phyloP scores from a whole-genome alignment of 768 basidiomycete species.

The Xanthoconium purpureum region DNA sequence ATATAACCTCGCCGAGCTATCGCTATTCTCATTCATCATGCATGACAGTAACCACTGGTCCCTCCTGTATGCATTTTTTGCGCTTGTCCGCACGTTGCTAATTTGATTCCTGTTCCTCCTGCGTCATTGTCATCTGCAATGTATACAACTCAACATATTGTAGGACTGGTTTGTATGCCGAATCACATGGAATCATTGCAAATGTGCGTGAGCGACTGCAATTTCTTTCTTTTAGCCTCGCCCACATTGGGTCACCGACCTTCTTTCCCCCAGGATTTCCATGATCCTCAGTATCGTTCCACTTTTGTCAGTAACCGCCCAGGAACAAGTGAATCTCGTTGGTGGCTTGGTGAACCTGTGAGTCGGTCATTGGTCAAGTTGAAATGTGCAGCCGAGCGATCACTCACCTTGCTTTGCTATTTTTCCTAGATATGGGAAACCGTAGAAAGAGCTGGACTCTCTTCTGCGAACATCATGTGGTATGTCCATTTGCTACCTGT shows the following conservation, averaged over 20 bases:
- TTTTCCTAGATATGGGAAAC: conserved; percentile 81
- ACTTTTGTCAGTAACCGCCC: conserved; percentile 67
- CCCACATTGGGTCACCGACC: neutral
- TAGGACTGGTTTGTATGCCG: conserved; percentile 84
- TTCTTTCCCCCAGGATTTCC: conserved; percentile 63
- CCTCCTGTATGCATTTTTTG: conserved; percentile 56
- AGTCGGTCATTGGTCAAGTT: conserved; percentile 12
- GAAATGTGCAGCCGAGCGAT: neutral
- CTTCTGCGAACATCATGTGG: conserved; percentile 89
- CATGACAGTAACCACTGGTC: conserved; percentile 78
- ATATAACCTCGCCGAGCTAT: neutral
- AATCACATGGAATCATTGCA: conserved; percentile 84
- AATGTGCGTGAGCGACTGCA: conserved; percentile 51
- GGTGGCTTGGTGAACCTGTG: conserved; percentile 91
- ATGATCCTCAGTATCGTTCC: conserved; percentile 57
- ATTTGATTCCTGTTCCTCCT: neutral
- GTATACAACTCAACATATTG: neutral
- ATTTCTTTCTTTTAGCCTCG: neutral
- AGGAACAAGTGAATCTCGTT: conserved; percentile 56
- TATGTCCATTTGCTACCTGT: conserved; percentile 21
- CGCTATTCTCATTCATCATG: neutral
- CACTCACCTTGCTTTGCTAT: neutral
- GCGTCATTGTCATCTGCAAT: neutral
- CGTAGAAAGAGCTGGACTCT: conserved; percentile 63
- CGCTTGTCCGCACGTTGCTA: neutral